Evolutionary conservation across 2,329 filamentous ascomycete species (phyloP).

Genomic region (Pseudogymnoascus sp.): DNA sequence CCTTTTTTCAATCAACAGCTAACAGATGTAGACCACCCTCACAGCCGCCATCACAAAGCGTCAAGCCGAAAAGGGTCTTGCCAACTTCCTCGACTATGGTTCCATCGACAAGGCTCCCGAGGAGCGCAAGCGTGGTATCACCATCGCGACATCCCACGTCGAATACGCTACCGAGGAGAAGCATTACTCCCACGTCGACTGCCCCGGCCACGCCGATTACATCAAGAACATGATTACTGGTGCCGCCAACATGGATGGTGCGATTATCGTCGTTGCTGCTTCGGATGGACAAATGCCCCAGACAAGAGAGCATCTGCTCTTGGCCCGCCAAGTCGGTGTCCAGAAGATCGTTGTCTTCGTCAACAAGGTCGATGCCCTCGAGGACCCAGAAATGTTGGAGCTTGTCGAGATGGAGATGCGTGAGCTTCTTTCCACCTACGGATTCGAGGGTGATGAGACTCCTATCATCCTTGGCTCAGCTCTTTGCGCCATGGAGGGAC

Average conservation of each 20-base stretch:
- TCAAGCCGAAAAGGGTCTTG: conserved; percentile 88
- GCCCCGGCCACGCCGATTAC: conserved; percentile 99
- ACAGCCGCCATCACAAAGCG: conserved; percentile 98
- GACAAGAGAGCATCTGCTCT: conserved; percentile 94
- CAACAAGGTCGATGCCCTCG: conserved; percentile 97
- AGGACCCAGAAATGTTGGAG: conserved; percentile 99
- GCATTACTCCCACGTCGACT: conserved; percentile 99
- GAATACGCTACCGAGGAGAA: conserved; percentile 91
- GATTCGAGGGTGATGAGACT: conserved; percentile 96
- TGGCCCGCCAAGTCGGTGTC: conserved; percentile 96
- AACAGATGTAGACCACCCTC: conserved; percentile 69
- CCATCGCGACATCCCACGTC: conserved; percentile 96
- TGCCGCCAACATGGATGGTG: conserved; percentile 98
- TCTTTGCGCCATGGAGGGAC: conserved; percentile 83
- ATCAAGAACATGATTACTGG: conserved; percentile 99
- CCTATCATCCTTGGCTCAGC: conserved; percentile 96
- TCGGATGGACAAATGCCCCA: conserved; percentile 99
- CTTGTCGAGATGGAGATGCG: conserved; percentile 99
- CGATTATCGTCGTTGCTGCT: conserved; percentile 96
- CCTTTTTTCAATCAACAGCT: conserved; percentile 15
- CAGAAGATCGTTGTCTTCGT: conserved; percentile 98
- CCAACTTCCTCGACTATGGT: conserved; percentile 94
- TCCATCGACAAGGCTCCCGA: conserved; percentile 98
- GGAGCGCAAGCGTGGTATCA: conserved; percentile 99
- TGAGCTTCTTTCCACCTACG: conserved; percentile 84